A percentile compares a stretch with the other conserved stretches of the same genome.
phyloP scores from a whole-genome alignment of 495 filamentous ascomycete species.

The Thozetella sp. region DNA sequence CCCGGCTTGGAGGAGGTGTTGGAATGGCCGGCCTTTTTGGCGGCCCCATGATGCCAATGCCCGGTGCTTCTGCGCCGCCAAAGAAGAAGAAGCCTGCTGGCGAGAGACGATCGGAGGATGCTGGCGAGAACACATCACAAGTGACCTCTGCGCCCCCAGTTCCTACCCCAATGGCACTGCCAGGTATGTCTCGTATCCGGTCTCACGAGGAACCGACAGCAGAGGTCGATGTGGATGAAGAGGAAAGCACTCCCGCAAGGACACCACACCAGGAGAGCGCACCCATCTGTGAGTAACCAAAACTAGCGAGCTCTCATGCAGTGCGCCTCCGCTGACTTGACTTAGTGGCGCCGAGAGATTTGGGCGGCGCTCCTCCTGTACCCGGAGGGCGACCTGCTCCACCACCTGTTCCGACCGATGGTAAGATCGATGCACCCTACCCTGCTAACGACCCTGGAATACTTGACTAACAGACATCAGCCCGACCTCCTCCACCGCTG shows the following conservation, averaged over 20 bases:
- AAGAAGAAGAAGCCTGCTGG: slow-evolving; percentile 66
- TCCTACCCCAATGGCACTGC: slow-evolving; percentile 70
- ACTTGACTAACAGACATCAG: slow-evolving; percentile 45
- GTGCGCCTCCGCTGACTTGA: slow-evolving; percentile 27
- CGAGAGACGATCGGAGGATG: slow-evolving; percentile 47
- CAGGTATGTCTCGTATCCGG: slow-evolving; percentile 63
- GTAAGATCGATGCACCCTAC: slow-evolving; percentile 60
- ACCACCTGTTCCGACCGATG: slow-evolving; percentile 67
- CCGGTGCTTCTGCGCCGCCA: slow-evolving; percentile 55
- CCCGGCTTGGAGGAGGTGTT: slow-evolving; percentile 98
- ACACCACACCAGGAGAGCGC: slow-evolving; percentile 38
- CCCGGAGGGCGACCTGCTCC: slow-evolving; percentile 66
- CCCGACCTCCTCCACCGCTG: slow-evolving; percentile 52
- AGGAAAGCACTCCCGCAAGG: slow-evolving; percentile 30
- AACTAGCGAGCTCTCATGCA: slow-evolving; percentile 10
- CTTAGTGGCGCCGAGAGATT: slow-evolving; percentile 36
- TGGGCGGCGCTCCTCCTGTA: slow-evolving; percentile 55
- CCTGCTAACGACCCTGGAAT: slow-evolving; percentile 12
- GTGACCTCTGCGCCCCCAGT: slow-evolving; percentile 67
- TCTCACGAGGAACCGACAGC: slow-evolving; percentile 24
- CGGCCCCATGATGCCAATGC: slow-evolving; percentile 67
- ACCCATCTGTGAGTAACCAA: slow-evolving; percentile 48
- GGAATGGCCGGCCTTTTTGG: slow-evolving; percentile 96
- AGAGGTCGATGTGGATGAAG: slow-evolving; percentile 39
- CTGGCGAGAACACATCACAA: slow-evolving; percentile 41